Evolutionary conservation across 2,329 filamentous ascomycete genomes (phyloP).

Genomic region (Erysiphe pulchra): DNA sequence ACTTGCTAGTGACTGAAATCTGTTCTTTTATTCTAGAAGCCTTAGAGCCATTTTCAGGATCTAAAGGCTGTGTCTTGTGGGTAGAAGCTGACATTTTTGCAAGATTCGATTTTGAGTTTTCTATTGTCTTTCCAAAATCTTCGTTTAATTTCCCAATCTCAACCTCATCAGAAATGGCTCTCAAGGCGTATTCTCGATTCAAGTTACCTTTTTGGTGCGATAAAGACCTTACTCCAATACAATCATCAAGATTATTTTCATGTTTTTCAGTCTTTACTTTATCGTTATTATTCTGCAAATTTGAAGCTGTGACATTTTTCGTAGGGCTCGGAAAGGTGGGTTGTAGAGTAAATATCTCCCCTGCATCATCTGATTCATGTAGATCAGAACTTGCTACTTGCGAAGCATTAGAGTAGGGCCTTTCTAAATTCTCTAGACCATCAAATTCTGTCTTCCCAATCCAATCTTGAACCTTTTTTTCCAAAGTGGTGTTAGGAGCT

Average conservation of each 20-base stretch:
- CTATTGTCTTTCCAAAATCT: background rate
- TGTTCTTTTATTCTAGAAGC: background rate
- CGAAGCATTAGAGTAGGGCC: background rate
- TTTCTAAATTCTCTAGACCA: background rate
- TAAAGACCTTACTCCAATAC: background rate
- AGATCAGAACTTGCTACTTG: background rate
- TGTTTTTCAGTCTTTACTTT: background rate
- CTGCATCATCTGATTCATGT: background rate
- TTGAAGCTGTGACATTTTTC: background rate
- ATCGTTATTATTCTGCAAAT: background rate
- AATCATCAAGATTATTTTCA: background rate
- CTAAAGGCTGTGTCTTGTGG: background rate
- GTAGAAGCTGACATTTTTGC: background rate
- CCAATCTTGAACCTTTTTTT: slow-evolving; percentile 37
- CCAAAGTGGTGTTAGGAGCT: slow-evolving; percentile 26
- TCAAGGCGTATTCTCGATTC: background rate
- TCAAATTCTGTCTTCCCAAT: slow-evolving; percentile 14
- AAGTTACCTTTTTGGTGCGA: background rate
- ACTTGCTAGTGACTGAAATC: background rate
- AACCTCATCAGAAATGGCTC: background rate
- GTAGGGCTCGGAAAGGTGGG: background rate
- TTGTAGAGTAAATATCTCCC: background rate
- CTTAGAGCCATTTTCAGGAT: background rate
- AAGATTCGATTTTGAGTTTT: background rate
- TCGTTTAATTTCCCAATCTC: background rate